phyloP scores from a whole-genome alignment of 23 red algal genomes.

The Gracilaria vermiculophylla region DNA sequence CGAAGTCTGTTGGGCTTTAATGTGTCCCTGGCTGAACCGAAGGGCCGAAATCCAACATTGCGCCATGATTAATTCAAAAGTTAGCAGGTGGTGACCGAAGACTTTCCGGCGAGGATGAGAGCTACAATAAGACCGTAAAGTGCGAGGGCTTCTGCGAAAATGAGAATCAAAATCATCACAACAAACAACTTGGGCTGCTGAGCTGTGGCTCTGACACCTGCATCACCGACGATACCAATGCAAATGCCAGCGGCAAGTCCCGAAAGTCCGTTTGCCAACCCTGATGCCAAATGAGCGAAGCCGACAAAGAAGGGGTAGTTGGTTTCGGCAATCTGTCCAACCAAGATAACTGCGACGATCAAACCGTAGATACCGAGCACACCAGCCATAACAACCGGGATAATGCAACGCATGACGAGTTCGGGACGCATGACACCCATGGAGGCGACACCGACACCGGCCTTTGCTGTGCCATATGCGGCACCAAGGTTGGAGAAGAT shows the following conservation, averaged over 20 bases:
- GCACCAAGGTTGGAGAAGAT: constrained; percentile 98
- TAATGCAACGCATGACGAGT: constrained; percentile 98
- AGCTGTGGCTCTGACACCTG: constrained; percentile 97
- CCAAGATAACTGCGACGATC: constrained; percentile 97
- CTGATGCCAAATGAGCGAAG: constrained; percentile 96
- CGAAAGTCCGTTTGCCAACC: constrained; percentile 86
- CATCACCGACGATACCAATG: constrained; percentile 98
- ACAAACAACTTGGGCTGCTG: constrained; percentile 94
- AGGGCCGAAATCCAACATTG: neutral
- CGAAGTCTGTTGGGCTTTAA: neutral
- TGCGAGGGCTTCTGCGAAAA: constrained; percentile 92
- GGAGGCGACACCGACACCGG: constrained; percentile 93
- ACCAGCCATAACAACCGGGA: constrained; percentile 99
- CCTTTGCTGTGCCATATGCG: constrained; percentile 98
- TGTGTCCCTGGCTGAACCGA: neutral
- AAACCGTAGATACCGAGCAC: constrained; percentile 98
- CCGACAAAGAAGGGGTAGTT: constrained; percentile 96
- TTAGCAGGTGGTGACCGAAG: constrained; percentile 77
- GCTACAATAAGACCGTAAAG: constrained; percentile 99
- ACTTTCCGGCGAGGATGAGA: constrained; percentile 94
- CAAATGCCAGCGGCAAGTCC: constrained; percentile 97
- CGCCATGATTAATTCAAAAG: constrained; percentile 29
- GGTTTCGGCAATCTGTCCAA: constrained; percentile 76
- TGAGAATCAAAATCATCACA: constrained; percentile 91
- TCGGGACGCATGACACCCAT: constrained; percentile 99